These are phyloP conservation scores for Salisapilia sapeloensis DNA, from an alignment of 352 stramenopile genomes.

Conservation along the genomic window DNA sequence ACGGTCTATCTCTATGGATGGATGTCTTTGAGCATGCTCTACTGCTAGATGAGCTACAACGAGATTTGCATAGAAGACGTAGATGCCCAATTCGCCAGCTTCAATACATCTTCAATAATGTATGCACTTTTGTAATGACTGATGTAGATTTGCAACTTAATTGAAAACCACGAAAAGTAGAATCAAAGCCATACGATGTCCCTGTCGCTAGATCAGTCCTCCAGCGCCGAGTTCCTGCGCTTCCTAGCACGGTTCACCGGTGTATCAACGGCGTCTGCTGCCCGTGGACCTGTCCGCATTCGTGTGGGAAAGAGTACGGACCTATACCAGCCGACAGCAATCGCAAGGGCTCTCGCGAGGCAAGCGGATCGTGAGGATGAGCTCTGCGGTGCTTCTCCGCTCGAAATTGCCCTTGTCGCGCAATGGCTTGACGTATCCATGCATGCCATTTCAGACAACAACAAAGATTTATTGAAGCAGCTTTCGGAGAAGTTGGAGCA, in stretches of 20 bases:
- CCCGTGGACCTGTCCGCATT: slow-evolving; percentile 53
- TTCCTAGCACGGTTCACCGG: slow-evolving; percentile 73
- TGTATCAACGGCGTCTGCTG: slow-evolving; percentile 49
- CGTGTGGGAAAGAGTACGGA: slow-evolving; percentile 52
- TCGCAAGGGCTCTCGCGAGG: slow-evolving; percentile 62
- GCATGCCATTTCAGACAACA: slow-evolving; percentile 10
- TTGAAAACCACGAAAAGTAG: too few species aligned
- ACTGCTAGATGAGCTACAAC: too few species aligned
- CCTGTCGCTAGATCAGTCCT: slow-evolving; percentile 64
- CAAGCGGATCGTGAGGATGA: slow-evolving; percentile 57
- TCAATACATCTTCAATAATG: too few species aligned
- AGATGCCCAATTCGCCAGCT: too few species aligned
- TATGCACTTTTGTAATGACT: too few species aligned
- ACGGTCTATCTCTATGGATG: too few species aligned
- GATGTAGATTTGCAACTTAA: too few species aligned
- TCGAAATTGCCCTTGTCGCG: slow-evolving; percentile 55
- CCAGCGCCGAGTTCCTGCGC: slow-evolving; percentile 52
- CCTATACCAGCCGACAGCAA: slow-evolving; percentile 52
- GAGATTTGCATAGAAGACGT: too few species aligned
- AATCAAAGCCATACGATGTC: too few species aligned
- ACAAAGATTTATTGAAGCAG: slow-evolving; percentile 6
- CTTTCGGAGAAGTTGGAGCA: slow-evolving; percentile 42
- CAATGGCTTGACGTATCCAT: slow-evolving; percentile 64
- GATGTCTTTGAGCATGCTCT: too few species aligned
- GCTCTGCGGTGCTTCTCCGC: slow-evolving; percentile 26